Percentiles rank a stretch among this genome's conserved stretches.
phyloP scores from a whole-genome alignment of 495 filamentous ascomycete species.

The Daldinia decipiens region DNA sequence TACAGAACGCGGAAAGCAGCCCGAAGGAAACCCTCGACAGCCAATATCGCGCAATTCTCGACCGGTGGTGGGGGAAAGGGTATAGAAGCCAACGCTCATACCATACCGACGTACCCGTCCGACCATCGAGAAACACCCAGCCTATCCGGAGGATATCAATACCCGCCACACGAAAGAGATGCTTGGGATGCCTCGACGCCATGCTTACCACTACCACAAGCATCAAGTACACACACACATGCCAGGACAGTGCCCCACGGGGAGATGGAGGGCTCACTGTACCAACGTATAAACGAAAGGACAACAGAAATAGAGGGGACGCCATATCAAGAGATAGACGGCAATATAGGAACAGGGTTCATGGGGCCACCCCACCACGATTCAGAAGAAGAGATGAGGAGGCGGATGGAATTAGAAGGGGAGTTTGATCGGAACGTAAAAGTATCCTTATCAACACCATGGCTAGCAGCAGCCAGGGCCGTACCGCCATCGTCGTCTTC shows the following conservation, averaged over 20 bases:
- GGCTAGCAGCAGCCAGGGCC: constrained; percentile 25
- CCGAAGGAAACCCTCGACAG: constrained; percentile 4
- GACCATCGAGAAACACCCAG: constrained; percentile 24
- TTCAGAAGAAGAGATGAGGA: constrained; percentile 27
- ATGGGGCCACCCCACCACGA: not conserved
- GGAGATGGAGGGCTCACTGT: constrained; percentile 35
- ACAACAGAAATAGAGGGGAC: not conserved
- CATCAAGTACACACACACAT: constrained; percentile 17
- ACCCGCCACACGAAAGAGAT: constrained; percentile 26
- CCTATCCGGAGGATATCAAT: constrained; percentile 25
- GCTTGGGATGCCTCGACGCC: constrained; percentile 28
- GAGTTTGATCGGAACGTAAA: constrained; percentile 41
- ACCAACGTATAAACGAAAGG: constrained; percentile 17
- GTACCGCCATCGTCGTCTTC: constrained; percentile 21
- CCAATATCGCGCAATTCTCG: constrained; percentile 28
- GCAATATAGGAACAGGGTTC: not conserved
- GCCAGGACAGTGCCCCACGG: constrained; percentile 38
- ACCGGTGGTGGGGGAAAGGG: constrained; percentile 19
- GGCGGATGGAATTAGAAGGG: constrained; percentile 36
- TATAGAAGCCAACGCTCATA: constrained; percentile 18
- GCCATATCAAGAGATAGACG: not conserved
- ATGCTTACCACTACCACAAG: constrained; percentile 8
- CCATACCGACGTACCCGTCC: constrained; percentile 23
- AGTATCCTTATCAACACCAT: constrained; percentile 33
- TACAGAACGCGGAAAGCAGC: constrained; percentile 35